Evolutionary conservation across 2,329 filamentous ascomycete genomes (phyloP), one percentile per base, ranked within the genome.

Genomic region (Calonectria multiphialidica): DNA sequence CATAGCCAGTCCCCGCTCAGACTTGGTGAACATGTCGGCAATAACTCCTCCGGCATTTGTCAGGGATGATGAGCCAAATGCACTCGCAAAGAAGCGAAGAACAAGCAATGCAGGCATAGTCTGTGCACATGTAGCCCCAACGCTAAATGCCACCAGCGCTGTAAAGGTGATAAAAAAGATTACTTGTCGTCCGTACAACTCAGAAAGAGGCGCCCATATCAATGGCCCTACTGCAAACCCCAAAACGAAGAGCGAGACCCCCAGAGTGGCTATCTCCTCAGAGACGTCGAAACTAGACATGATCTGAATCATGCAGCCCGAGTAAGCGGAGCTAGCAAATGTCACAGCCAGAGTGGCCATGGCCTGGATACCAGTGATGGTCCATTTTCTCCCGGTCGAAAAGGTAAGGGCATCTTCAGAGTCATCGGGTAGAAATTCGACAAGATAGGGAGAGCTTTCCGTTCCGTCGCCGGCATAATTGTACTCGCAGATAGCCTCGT

Each of bases 11-110:
- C 89, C 89, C 55, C 90, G 83, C 64, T 89, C 80, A 0, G 84
- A 81, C 1, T 86, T 85, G 10, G 82, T 76, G 76, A 89, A 91
- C 81, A 91, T 87, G 79, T 91, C 90, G 13, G 89, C 89, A 64
- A 91, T 87, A 30, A 89, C 86, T 71, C 88, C 90, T 5, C 88
- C 88, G 1, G 87, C 86, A 74, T 90, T 90, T 7, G 88, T 90
- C 50, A 91, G 80, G 1, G 89, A 87, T 0, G 88, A 88, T 0
- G 88, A 87, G 8, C 89, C 90, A 73, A 90, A 90, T 18, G 87
- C 80, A 40, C 90, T 89, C n/a, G 87, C 87, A 50, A 93, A 87
- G 81, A 93, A 93, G 15, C 91, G 88, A 35, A 93, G 84, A 23
- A 93, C 86, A 30, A 94, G 18, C 13, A 49, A 18, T 5, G n/a